Evolutionary conservation across 129 eudicot genomes (phyloP).

Genomic region (Pulicaria dysenterica): DNA sequence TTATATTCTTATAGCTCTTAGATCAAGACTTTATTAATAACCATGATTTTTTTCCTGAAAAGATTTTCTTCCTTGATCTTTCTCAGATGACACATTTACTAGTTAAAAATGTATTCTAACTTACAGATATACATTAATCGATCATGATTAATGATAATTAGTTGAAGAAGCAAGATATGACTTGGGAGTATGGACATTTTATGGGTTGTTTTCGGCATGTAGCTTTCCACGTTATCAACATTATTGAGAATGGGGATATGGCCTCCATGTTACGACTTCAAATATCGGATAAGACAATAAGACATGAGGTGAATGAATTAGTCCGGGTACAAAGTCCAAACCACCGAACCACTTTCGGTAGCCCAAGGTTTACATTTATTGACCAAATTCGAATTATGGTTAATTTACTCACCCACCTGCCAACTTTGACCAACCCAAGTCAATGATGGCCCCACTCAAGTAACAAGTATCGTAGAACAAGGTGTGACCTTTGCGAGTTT

Average conservation of each 20-base stretch:
- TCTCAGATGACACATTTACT: no score
- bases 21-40: no score
- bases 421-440: background rate
- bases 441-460: background rate
- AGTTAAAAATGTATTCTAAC: no score
- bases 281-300: background rate
- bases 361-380: constrained; percentile 12
- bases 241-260: constrained; percentile 26
- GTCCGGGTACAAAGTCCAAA: constrained; percentile 17
- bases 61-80: no score
- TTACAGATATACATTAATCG: no score
- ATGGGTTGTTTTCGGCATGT: constrained; percentile 21
- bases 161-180: no score
- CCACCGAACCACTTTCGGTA: background rate
- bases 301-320: background rate
- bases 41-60: no score
- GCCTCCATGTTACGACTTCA: constrained; percentile 5
- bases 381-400: background rate
- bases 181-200: background rate
- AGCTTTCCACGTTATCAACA: background rate
- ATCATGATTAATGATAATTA: background rate
- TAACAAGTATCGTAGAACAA: background rate
- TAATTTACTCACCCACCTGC: background rate
- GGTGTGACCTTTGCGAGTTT: background rate
- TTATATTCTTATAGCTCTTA: no score